phyloP scores from a whole-genome alignment of 139 green algal species.

The Picochlorum sp. region DNA sequence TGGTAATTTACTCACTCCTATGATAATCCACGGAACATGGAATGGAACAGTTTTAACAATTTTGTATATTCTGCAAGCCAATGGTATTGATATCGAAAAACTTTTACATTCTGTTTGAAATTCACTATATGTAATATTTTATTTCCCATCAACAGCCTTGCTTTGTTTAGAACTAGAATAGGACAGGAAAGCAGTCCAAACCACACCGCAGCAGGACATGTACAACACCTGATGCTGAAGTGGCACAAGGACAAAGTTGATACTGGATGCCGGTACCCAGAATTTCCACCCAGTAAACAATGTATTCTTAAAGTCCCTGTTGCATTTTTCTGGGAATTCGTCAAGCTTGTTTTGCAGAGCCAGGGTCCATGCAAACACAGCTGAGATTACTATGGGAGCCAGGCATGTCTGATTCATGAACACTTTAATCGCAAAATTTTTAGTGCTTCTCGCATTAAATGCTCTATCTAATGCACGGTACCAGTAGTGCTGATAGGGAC shows the following conservation, averaged over 20 bases:
- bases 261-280: conserved; percentile 68
- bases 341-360: conserved; percentile 30
- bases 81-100: conserved; percentile 59
- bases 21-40: conserved; percentile 81
- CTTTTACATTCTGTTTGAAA: conserved; percentile 25
- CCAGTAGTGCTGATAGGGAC: conserved; percentile 63
- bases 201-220: conserved; percentile 72
- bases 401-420: conserved; percentile 61
- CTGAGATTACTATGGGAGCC: conserved; percentile 50
- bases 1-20: conserved; percentile 79
- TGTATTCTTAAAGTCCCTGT: conserved; percentile 55
- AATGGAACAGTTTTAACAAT: conserved; percentile 67
- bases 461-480: conserved; percentile 36
- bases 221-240: conserved; percentile 65
- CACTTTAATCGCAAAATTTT: conserved; percentile 57
- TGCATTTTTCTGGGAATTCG: conserved; percentile 49
- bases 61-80: conserved; percentile 49
- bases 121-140: neutral
- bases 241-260: conserved; percentile 75
- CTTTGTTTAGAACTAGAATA: conserved; percentile 29
- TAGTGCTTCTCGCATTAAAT: conserved; percentile 40
- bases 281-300: conserved; percentile 84
- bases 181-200: conserved; percentile 78
- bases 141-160: too few species aligned
- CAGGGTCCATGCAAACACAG: conserved; percentile 70